These are phyloP conservation scores for Tolypocladium tropicale DNA, from an alignment of 2,329 filamentous ascomycete genomes.

Conservation along the genomic window DNA sequence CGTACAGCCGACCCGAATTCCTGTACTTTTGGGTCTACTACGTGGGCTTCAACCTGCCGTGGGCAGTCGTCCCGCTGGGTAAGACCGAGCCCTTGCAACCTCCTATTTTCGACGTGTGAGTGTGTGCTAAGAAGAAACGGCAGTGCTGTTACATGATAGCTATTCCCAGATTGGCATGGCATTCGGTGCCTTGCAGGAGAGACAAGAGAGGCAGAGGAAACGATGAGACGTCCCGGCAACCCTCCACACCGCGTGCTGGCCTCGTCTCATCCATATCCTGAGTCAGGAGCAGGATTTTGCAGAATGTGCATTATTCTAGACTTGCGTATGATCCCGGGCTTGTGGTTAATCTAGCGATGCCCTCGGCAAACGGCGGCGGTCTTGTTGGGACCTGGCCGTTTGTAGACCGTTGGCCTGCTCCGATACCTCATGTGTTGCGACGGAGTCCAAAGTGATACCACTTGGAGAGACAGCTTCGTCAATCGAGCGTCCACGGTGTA, in stretches of 20 bases:
- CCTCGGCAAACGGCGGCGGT: neutral
- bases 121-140: neutral
- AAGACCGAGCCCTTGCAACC: slow-evolving; percentile 16
- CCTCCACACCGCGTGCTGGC: neutral
- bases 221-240: slow-evolving; percentile 4
- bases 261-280: neutral
- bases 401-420: no score
- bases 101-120: neutral
- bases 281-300: no score
- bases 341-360: neutral
- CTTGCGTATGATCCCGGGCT: no score
- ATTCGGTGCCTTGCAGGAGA: slow-evolving; percentile 14
- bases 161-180: slow-evolving; percentile 15
- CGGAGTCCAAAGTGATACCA: neutral
- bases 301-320: neutral
- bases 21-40: slow-evolving; percentile 57
- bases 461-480: neutral
- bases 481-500: neutral
- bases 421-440: neutral
- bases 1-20: slow-evolving; percentile 47
- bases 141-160: slow-evolving; percentile 22
- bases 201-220: slow-evolving; percentile 9
- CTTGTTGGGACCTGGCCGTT: neutral
- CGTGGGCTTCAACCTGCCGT: slow-evolving; percentile 49
- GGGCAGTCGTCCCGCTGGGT: slow-evolving; percentile 47